Conservation (phyloP, 371 early-diverging fungal species). For the Mortierella sp. region DNA sequence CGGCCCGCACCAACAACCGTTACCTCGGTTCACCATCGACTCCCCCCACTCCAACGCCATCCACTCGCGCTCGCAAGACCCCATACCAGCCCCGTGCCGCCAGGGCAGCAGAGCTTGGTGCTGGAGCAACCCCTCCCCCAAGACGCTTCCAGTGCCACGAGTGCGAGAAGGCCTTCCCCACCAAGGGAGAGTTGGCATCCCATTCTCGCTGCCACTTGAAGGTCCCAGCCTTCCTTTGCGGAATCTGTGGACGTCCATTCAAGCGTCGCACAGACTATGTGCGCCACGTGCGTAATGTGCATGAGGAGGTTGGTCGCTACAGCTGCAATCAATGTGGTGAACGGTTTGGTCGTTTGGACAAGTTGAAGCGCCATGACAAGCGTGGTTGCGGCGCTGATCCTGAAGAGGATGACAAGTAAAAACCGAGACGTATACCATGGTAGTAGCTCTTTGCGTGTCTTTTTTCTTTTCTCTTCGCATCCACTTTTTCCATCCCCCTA, state of each 20-base stretch:
- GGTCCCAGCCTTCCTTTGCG: slow-evolving; percentile 50
- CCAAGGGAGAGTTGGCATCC: slow-evolving; percentile 48
- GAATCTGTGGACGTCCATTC: slow-evolving; percentile 50
- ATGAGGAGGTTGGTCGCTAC: slow-evolving; percentile 52
- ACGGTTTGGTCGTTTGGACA: slow-evolving; percentile 48
- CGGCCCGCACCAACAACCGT: slow-evolving; percentile 29
- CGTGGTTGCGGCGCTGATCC: slow-evolving; percentile 47
- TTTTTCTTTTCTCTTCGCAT: background rate
- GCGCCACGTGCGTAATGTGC: slow-evolving; percentile 50
- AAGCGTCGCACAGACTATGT: slow-evolving; percentile 52
- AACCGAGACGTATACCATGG: background rate
- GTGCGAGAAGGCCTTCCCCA: slow-evolving; percentile 50
- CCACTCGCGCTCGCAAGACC: slow-evolving; percentile 33
- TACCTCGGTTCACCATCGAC: slow-evolving; percentile 51
- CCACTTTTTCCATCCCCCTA: background rate
- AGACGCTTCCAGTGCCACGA: slow-evolving; percentile 43
- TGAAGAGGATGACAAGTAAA: slow-evolving; percentile 44
- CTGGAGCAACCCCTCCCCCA: slow-evolving; percentile 28
- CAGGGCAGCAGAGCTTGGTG: slow-evolving; percentile 15
- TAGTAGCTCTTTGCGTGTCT: too few species aligned
- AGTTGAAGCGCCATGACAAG: slow-evolving; percentile 49
- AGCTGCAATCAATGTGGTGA: slow-evolving; percentile 37
- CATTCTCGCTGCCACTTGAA: slow-evolving; percentile 47
- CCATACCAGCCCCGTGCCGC: slow-evolving; percentile 39
- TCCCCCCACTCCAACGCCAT: slow-evolving; percentile 45